A percentile compares a stretch with the other conserved stretches of the same genome.
Evolutionary conservation across 2,329 filamentous ascomycete species (phyloP).

Genomic region (Dryadomyces quercivorus): DNA sequence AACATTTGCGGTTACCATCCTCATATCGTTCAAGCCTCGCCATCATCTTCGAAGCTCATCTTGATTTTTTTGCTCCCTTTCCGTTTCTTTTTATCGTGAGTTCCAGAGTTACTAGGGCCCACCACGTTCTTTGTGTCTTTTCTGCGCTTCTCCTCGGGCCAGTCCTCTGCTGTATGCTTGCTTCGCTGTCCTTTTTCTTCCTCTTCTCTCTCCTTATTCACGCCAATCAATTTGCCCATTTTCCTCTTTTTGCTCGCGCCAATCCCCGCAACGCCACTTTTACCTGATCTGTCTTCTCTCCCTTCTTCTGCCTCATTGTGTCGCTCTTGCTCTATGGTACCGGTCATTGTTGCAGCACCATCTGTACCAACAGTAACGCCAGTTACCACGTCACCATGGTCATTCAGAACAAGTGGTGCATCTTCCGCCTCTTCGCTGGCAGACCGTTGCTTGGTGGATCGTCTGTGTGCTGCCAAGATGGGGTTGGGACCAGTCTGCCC

Average conservation of each 20-base stretch:
- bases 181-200: constrained; percentile 11
- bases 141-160: background rate
- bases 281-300: constrained; percentile 6
- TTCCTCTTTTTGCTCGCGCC: constrained; percentile 42
- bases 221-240: constrained; percentile 36
- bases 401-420: constrained; percentile 62
- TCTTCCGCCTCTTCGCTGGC: constrained; percentile 64
- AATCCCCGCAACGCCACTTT: constrained; percentile 22
- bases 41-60: constrained; percentile 54
- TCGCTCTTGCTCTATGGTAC: background rate
- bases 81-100: constrained; percentile 31
- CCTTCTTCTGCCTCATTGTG: constrained; percentile 6
- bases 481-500: constrained; percentile 38
- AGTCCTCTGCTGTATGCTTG: constrained; percentile 1
- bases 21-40: background rate
- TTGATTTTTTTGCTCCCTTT: constrained; percentile 56
- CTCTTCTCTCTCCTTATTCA: constrained; percentile 20
- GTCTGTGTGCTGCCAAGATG: constrained; percentile 34
- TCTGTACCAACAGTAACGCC: constrained; percentile 25
- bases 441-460: constrained; percentile 40
- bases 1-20: background rate
- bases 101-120: background rate
- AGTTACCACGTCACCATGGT: constrained; percentile 50
- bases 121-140: constrained; percentile 15
- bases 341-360: constrained; percentile 24